A percentile compares a stretch with the other conserved stretches of the same genome.
phyloP scores from a whole-genome alignment of 495 filamentous ascomycete species.

The Aspergillus carlsbadensis region DNA sequence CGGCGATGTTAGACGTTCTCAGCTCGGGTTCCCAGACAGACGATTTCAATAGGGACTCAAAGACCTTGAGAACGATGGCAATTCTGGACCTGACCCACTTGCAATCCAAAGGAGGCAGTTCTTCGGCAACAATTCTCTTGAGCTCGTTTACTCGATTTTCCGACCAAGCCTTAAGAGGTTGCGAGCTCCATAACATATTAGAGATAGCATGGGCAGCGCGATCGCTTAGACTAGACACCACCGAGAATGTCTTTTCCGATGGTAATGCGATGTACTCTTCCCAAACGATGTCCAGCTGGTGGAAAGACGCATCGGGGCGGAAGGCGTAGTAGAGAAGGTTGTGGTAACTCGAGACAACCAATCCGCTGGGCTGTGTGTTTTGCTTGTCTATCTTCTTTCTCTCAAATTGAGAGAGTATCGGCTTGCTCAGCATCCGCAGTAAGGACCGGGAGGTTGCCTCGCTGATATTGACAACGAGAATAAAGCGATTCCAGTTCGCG shows the following conservation, averaged over 20 bases:
- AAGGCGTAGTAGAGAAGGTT: conserved; percentile 86
- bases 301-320: conserved; percentile 58
- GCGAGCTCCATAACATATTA: conserved; percentile 65
- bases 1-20: conserved; percentile 41
- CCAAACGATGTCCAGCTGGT: conserved; percentile 76
- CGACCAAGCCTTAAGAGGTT: conserved; percentile 63
- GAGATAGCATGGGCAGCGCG: conserved; percentile 64
- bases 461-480: conserved; percentile 65
- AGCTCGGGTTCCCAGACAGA: conserved; percentile 53
- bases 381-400: conserved; percentile 58
- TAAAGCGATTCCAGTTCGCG: conserved; percentile 77
- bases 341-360: conserved; percentile 67
- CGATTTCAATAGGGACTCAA: conserved; percentile 61
- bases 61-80: conserved; percentile 55
- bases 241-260: conserved; percentile 34
- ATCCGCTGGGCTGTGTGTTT: conserved; percentile 54
- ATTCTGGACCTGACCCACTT: conserved; percentile 84
- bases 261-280: conserved; percentile 64
- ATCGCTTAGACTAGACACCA: conserved; percentile 35
- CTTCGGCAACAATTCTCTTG: conserved; percentile 57
- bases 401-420: conserved; percentile 68
- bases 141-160: conserved; percentile 64
- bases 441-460: conserved; percentile 58
- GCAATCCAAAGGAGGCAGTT: conserved; percentile 75
- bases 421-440: conserved; percentile 65